Evolutionary conservation across 2,329 filamentous ascomycete species (phyloP).

Genomic region (Aspergillus sergii): DNA sequence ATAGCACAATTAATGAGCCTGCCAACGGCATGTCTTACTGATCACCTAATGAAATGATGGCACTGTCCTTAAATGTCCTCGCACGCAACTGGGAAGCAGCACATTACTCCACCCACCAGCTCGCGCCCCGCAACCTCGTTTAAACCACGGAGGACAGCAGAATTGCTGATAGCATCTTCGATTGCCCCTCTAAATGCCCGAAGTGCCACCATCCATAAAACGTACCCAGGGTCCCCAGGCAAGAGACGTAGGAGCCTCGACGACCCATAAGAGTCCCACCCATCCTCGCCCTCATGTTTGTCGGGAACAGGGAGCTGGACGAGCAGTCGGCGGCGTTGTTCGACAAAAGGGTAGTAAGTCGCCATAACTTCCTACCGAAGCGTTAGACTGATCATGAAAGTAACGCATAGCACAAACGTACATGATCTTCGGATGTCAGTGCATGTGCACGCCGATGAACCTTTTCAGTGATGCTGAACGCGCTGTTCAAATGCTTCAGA

Average conservation of each 20-base stretch:
- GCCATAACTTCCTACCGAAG: not conserved
- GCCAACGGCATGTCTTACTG: not conserved
- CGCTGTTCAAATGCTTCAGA: not conserved
- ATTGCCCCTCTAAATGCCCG: not conserved
- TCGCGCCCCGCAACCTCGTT: too few species aligned
- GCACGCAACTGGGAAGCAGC: too few species aligned
- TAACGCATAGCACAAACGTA: rapidly evolving
- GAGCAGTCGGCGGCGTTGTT: not conserved
- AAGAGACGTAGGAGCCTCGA: not conserved
- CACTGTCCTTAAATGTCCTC: not conserved
- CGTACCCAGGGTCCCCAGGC: not conserved
- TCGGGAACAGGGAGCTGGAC: not conserved
- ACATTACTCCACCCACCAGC: rapidly evolving
- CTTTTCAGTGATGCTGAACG: not conserved
- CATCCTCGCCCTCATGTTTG: rapidly evolving
- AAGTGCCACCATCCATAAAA: not conserved
- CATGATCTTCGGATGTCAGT: rapidly evolving
- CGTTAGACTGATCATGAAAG: not conserved
- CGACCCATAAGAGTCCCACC: not conserved
- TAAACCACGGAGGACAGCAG: not conserved
- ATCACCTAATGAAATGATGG: not conserved
- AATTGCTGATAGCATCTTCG: not conserved
- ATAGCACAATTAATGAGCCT: not conserved
- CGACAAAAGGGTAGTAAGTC: not conserved
- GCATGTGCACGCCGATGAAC: not conserved